Base-by-base conservation (phyloP, 1,139 yeast species). In the Yamadazyma epiphylla region DNA sequence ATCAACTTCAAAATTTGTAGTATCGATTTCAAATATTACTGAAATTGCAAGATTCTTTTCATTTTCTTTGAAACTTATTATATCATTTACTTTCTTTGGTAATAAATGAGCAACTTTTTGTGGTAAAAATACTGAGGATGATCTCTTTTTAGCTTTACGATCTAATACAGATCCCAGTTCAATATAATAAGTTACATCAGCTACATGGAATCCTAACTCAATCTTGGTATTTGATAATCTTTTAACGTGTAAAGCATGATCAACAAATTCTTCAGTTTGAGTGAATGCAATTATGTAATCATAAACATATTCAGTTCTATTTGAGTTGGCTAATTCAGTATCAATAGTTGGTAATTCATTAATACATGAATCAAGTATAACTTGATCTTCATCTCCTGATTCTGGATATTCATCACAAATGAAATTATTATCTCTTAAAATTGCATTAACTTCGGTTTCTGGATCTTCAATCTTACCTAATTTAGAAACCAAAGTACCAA, bases 401-500 rank as follows among this genome's bases (percentile, higher is more conserved):
- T 57, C 64, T 9, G 79, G 73, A 53, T 88, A 89, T 51, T 84
- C 94, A 50, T 88, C 95, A 44, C 94, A 83, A 40, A 84, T 67
- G 51, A 91, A 91, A 60, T 89, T 91, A 60, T 87, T 89, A 55
- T 91, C 97, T 50, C 97, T 78, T 44, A 91, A 69, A 35, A 91
- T 82, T 1, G 96, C 87, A 54, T 84, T 94, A 42, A 88, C 77
- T 54, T 88, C 96, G 29, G 91, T 85, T 20, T 72, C 66, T 5
- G 80, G 73, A 42, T 83, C 91, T 43, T 81, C 87, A 48, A 85
- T 78, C 28, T 76, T 73, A 19, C 98, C 98, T 42, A 91, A 67
- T 48, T 84, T 87, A 32, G 89, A 86, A 20, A 89, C 83, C 39
- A 91, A 67, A 19, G 96, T 89, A 48, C 98, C 98, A 51, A 91